Evolutionary conservation across 345 rosid genomes (phyloP).

Genomic region (Populus davidiana): DNA sequence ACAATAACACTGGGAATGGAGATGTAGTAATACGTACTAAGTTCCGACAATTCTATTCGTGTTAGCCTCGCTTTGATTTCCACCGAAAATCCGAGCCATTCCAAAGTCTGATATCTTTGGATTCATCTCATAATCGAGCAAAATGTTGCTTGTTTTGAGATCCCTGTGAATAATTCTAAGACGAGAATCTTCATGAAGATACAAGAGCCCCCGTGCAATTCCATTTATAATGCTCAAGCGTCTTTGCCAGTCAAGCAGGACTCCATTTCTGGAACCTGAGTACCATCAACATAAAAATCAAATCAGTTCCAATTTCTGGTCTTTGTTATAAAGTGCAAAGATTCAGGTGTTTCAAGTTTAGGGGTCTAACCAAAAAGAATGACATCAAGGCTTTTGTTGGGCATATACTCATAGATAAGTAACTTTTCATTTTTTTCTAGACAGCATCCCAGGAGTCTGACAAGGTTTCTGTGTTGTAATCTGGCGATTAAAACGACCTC

Average conservation of each 20-base stretch:
- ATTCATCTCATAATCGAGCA: slow-evolving; percentile 25
- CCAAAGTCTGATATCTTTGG: slow-evolving; percentile 40
- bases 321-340: no score
- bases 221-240: slow-evolving; percentile 35
- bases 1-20: not conserved
- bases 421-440: slow-evolving; percentile 19
- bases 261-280: slow-evolving; percentile 7
- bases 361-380: slow-evolving; percentile 5
- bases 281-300: not conserved
- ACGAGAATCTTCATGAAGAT: slow-evolving; percentile 45
- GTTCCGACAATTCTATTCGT: slow-evolving; percentile 40
- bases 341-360: not conserved
- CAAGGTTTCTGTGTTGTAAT: slow-evolving; percentile 29
- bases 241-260: slow-evolving; percentile 25
- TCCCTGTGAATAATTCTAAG: slow-evolving; percentile 37
- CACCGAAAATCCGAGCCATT: slow-evolving; percentile 31
- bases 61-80: slow-evolving; percentile 28
- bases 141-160: slow-evolving; percentile 23
- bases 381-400: slow-evolving; percentile 26
- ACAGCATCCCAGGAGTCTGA: slow-evolving; percentile 23
- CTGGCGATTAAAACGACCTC: slow-evolving; percentile 24
- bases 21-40: slow-evolving; percentile 18
- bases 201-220: slow-evolving; percentile 36
- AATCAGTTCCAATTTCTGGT: no score
- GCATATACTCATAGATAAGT: slow-evolving; percentile 21